Evolutionary conservation across 139 green algal genomes (phyloP), one percentile per base, ranked within the genome.

Genomic region (Coccomyxa sp.): DNA sequence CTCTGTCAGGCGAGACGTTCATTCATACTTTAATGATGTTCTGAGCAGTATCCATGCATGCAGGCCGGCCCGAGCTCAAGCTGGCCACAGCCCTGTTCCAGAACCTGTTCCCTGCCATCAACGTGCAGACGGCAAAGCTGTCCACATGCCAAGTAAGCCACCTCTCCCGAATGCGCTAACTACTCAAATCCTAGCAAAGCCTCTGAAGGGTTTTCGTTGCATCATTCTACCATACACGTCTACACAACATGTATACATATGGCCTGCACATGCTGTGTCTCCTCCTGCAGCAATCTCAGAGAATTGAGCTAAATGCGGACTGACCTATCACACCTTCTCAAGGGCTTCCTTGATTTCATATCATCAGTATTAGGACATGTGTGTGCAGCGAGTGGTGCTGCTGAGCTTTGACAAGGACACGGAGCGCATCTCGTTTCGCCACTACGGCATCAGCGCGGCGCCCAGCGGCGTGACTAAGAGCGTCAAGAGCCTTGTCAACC

Each of bases 31-130:
- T n/a, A n/a, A n/a, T n/a, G n/a, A n/a, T n/a, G n/a, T n/a, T n/a
- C n/a, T n/a, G n/a, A n/a, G n/a, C n/a, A n/a, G n/a, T n/a, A n/a
- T n/a, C 50, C 50, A 31, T 64, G 50, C 3, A 18, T 6, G 50
- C 37, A 74, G 36, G 79, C 96, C n/a, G n/a, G n/a, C n/a, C n/a
- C 80, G 87, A 97, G 72, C 88, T 96, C 74, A 92, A 94, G 81
- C 87, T 98, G 78, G 85, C 87, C 14, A 87, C 87, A 14, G 83
- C 85, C 14, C 85, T 95, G 55, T 94, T 97, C 41, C 96, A 98
- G 86, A 96, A 94, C 82, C 88, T 99, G 80, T 99, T 99, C 79
- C 97, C 97, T 0, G 36, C 94, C 70, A 95, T 99, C 86, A 95
- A 99, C 81, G 95, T 99, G n/a, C 73, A 88, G 70, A 94, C 79